Conservation (phyloP, 2,329 filamentous ascomycete genomes). For the Monosporascus sp. region DNA sequence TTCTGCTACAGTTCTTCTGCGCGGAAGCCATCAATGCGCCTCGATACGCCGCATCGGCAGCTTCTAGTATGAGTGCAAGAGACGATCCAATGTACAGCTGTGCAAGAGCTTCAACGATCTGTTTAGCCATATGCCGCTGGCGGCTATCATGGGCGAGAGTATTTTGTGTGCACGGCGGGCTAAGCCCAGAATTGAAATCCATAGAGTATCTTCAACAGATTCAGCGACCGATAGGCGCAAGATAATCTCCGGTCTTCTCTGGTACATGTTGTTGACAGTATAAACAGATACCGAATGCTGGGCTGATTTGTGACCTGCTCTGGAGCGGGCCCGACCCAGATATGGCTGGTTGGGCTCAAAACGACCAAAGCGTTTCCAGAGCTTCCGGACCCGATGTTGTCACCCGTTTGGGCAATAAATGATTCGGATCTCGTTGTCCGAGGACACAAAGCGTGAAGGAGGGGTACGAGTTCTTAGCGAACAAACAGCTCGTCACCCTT, state of each 20-base stretch:
- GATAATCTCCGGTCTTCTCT: conserved; percentile 31
- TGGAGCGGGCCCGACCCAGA: conserved; percentile 99
- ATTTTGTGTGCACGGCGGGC: conserved; percentile 97
- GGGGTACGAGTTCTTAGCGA: conserved; percentile 99
- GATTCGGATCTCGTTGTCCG: conserved; percentile 99
- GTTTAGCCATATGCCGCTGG: conserved; percentile 98
- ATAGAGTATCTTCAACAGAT: conserved; percentile 99
- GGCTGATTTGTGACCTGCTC: conserved; percentile 90
- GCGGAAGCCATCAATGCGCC: conserved; percentile 98
- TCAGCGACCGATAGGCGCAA: conserved; percentile 97
- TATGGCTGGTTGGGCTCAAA: conserved; percentile 98
- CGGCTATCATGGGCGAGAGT: conserved; percentile 98
- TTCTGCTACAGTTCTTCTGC: conserved; percentile 59
- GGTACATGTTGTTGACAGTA: conserved; percentile 15
- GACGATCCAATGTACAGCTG: conserved; percentile 97
- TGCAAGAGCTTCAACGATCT: conserved; percentile 99
- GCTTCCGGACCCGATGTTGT: conserved; percentile 97
- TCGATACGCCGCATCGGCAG: conserved; percentile 99
- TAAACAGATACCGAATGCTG: conserved; percentile 88
- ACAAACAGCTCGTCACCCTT: conserved; percentile 91
- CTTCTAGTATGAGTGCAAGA: conserved; percentile 99
- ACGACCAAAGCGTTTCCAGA: conserved; percentile 97
- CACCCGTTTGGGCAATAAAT: conserved; percentile 96
- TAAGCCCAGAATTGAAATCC: conserved; percentile 95
- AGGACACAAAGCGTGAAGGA: conserved; percentile 96